A percentile compares a stretch with the other conserved stretches of the same genome.
phyloP scores from a whole-genome alignment of 202 grass and related monocot species.

The Panicum virgatum region DNA sequence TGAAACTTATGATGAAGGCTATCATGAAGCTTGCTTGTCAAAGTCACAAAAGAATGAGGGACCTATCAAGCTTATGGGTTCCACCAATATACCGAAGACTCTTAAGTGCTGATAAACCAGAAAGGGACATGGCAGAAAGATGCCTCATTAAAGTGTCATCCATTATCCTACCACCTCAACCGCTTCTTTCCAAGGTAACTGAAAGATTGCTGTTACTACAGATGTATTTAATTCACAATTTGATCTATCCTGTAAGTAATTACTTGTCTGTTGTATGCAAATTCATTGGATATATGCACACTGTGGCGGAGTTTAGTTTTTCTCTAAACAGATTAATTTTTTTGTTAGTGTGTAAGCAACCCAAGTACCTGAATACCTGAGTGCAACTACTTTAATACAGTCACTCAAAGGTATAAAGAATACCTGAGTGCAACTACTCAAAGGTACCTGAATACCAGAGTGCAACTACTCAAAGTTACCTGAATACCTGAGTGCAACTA shows the following conservation, averaged over 20 bases:
- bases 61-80: conserved; percentile 67
- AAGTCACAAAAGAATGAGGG: conserved; percentile 56
- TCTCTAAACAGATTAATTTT: not conserved
- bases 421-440: too few species aligned
- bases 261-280: not conserved
- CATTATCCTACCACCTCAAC: conserved; percentile 53
- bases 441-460: too few species aligned
- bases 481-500: too few species aligned
- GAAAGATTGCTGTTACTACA: conserved; percentile 14
- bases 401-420: not conserved
- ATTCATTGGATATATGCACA: not conserved
- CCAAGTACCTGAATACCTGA: not conserved
- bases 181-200: conserved; percentile 72
- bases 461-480: too few species aligned
- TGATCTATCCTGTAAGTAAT: not conserved
- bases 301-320: not conserved
- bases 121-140: conserved; percentile 77
- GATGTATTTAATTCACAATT: not conserved
- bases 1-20: conserved; percentile 77
- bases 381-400: not conserved
- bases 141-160: conserved; percentile 70
- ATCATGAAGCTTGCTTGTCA: conserved; percentile 54
- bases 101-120: conserved; percentile 63
- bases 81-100: conserved; percentile 76
- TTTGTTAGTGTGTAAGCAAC: not conserved